Evolutionary conservation across 768 basidiomycete genomes (phyloP).

Genomic region (Obba rivulosa): DNA sequence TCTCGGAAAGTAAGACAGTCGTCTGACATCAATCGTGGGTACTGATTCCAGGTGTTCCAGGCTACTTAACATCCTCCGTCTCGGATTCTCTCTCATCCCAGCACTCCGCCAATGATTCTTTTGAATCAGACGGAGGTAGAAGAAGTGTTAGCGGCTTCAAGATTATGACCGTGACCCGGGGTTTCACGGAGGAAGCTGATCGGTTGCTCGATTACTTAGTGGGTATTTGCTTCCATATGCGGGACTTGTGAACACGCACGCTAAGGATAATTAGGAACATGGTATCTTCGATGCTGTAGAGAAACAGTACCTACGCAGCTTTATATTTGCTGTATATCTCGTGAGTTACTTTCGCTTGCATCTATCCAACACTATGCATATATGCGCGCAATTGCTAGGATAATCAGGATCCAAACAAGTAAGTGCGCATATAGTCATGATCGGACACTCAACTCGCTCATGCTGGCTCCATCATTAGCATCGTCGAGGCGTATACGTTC

Average conservation of each 20-base stretch:
- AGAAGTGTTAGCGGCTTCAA: constrained; percentile 59
- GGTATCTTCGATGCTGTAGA: constrained; percentile 86
- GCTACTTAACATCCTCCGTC: constrained; percentile 46
- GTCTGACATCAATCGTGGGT: not conserved
- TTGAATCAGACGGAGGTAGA: constrained; percentile 29
- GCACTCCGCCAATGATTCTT: constrained; percentile 28
- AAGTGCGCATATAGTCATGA: constrained; percentile 32
- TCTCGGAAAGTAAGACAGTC: constrained; percentile 48
- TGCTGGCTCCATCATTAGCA: constrained; percentile 50
- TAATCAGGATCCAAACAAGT: constrained; percentile 82
- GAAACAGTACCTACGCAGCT: constrained; percentile 78
- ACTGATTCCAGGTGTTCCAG: constrained; percentile 23
- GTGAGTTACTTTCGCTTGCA: constrained; percentile 34
- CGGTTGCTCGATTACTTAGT: constrained; percentile 78
- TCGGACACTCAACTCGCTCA: no score
- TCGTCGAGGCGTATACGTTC: constrained; percentile 86
- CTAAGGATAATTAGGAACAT: constrained; percentile 49
- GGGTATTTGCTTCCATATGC: constrained; percentile 18
- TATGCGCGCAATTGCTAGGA: constrained; percentile 45
- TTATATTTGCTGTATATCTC: constrained; percentile 81
- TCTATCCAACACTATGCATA: not conserved
- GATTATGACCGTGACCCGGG: constrained; percentile 69
- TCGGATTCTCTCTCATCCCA: constrained; percentile 26
- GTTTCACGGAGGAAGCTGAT: constrained; percentile 80
- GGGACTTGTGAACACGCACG: constrained; percentile 1